Evolutionary conservation across 257 asterid genomes (phyloP).

Genomic region (Galeopsis tetrahit): DNA sequence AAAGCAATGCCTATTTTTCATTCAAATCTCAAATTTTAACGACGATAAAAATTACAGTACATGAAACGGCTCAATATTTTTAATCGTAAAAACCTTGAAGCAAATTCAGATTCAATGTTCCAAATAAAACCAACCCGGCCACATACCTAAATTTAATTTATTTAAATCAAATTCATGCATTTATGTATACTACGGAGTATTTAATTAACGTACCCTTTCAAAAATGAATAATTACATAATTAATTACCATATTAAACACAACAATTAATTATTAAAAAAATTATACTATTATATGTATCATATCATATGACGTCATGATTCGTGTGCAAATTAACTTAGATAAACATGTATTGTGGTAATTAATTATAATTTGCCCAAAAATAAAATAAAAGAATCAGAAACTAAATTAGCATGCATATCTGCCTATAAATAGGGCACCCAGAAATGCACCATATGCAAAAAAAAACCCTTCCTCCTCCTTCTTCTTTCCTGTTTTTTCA

Average conservation of each 20-base stretch:
- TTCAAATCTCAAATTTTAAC: constrained; percentile 10
- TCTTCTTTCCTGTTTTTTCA: neutral
- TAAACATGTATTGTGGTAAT: too few species aligned
- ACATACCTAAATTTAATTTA: neutral
- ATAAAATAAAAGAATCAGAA: neutral
- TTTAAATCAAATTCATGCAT: neutral
- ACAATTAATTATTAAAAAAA: too few species aligned
- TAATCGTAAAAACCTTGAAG: constrained; percentile 11
- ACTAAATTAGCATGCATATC: neutral
- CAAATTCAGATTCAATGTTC: constrained; percentile 22
- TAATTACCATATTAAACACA: too few species aligned
- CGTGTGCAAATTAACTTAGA: too few species aligned
- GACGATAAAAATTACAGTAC: constrained; percentile 17
- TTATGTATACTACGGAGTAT: neutral
- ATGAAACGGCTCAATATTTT: constrained; percentile 37
- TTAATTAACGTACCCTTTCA: neutral
- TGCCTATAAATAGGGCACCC: constrained; percentile 26
- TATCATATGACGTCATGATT: too few species aligned
- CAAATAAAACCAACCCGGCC: neutral
- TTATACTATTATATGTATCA: too few species aligned
- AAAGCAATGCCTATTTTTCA: constrained; percentile 17
- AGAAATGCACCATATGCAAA: neutral
- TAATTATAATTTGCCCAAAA: neutral
- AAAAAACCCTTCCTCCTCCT: neutral
- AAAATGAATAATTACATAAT: neutral